Evolutionary conservation across 2,329 filamentous ascomycete species (phyloP).

Genomic region (Penicillium sp.): DNA sequence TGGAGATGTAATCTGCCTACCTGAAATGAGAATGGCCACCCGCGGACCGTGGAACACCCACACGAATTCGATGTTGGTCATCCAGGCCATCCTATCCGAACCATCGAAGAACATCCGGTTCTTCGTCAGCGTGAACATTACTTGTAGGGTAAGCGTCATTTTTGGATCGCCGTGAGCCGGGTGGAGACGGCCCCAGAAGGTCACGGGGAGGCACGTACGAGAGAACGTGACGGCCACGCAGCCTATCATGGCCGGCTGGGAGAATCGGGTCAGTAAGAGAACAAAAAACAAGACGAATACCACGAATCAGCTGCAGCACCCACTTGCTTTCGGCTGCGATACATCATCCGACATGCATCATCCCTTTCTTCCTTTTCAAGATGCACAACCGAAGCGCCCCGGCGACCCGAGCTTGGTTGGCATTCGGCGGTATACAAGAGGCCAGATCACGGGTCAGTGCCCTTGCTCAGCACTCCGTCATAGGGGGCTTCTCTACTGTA

Average conservation of each 20-base stretch:
- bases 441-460: not conserved
- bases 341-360: not conserved
- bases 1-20: slow-evolving; percentile 7
- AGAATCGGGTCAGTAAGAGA: not conserved
- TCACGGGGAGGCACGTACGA: slow-evolving; percentile 5
- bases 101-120: not conserved
- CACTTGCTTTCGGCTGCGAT: not conserved
- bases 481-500: not conserved
- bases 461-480: not conserved
- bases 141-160: not conserved
- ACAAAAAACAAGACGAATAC: not conserved
- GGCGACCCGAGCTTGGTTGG: no score
- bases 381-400: no score
- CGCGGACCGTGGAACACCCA: slow-evolving; percentile 7
- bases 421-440: not conserved
- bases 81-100: not conserved
- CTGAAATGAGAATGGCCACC: slow-evolving; percentile 3
- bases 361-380: no score
- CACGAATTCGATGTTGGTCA: slow-evolving; percentile 5
- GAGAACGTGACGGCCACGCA: slow-evolving; percentile 1
- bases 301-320: slow-evolving; percentile 1
- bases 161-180: not conserved
- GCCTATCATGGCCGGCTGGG: not conserved
- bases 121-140: no score
- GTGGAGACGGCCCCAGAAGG: not conserved